A percentile compares a stretch with the other conserved stretches of the same genome.
These are phyloP conservation scores for Cutaneotrichosporon cutaneum DNA, from an alignment of 1,284 basidiomycete genomes.

Conservation along the genomic window DNA sequence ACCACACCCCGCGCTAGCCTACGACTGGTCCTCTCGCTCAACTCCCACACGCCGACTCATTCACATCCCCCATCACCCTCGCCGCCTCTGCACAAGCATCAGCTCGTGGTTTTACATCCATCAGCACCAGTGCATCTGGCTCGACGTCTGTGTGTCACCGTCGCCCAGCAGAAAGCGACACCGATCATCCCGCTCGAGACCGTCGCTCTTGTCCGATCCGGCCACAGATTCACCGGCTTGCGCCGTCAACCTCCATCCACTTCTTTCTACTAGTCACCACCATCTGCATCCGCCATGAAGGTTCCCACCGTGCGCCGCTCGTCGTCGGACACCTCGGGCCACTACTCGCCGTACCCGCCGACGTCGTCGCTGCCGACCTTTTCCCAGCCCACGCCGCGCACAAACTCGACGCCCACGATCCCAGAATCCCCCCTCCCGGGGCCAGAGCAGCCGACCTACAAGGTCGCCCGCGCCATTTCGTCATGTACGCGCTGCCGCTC, in stretches of 20 bases:
- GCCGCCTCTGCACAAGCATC: not conserved
- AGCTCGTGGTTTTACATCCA: not conserved
- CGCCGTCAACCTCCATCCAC: not conserved
- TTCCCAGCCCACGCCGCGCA: slow-evolving; percentile 20
- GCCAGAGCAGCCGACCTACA: slow-evolving; percentile 31
- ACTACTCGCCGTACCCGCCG: slow-evolving; percentile 39
- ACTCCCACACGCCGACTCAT: not conserved
- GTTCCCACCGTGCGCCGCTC: slow-evolving; percentile 28
- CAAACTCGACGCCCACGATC: slow-evolving; percentile 10
- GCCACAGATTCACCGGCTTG: slow-evolving; percentile 3
- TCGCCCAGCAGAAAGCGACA: not conserved
- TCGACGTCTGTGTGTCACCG: not conserved
- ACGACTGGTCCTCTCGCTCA: not conserved
- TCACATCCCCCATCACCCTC: not conserved
- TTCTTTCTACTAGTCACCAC: not conserved
- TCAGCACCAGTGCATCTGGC: not conserved
- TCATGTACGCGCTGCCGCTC: slow-evolving; percentile 52
- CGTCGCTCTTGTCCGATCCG: slow-evolving; percentile 12
- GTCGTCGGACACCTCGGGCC: slow-evolving; percentile 20
- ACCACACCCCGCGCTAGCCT: not conserved
- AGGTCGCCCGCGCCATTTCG: slow-evolving; percentile 53
- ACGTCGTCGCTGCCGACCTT: slow-evolving; percentile 20
- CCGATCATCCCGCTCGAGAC: slow-evolving; percentile 1
- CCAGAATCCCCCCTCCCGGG: not conserved
- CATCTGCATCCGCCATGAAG: slow-evolving; percentile 29